phyloP scores from a whole-genome alignment of 176 grass and related monocot species.

The Triticum dicoccoides region DNA sequence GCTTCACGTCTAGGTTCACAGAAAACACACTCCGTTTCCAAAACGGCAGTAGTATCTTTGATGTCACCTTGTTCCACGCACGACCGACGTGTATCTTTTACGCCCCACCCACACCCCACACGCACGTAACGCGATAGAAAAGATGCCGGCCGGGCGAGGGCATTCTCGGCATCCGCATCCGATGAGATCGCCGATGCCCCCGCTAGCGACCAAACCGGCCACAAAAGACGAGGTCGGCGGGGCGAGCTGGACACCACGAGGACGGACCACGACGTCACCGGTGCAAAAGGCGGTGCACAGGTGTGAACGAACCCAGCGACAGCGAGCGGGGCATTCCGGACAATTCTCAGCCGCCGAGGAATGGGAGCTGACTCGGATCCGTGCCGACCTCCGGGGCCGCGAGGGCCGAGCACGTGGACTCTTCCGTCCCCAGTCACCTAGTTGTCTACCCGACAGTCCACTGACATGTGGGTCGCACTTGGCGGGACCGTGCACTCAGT shows the following conservation, averaged over 20 bases:
- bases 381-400: slow-evolving; percentile 40
- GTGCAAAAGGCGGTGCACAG: neutral
- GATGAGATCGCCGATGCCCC: no score
- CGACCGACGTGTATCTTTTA: neutral
- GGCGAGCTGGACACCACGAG: neutral
- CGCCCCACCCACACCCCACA: neutral
- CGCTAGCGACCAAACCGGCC: neutral
- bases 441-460: fast-evolving
- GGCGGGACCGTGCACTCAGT: neutral
- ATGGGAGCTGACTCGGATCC: slow-evolving; percentile 73
- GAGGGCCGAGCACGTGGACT: slow-evolving; percentile 8
- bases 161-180: neutral
- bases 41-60: no score
- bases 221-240: neutral
- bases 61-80: neutral
- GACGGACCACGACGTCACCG: neutral
- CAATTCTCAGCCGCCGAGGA: neutral
- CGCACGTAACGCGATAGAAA: neutral
- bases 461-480: fast-evolving
- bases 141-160: neutral
- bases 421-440: neutral
- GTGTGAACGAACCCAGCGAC: neutral
- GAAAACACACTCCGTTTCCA: no score
- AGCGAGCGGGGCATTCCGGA: slow-evolving; percentile 14
- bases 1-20: no score